Base-by-base conservation (phyloP, 495 filamentous ascomycete species). In the Hypoxylon cercidicola region DNA sequence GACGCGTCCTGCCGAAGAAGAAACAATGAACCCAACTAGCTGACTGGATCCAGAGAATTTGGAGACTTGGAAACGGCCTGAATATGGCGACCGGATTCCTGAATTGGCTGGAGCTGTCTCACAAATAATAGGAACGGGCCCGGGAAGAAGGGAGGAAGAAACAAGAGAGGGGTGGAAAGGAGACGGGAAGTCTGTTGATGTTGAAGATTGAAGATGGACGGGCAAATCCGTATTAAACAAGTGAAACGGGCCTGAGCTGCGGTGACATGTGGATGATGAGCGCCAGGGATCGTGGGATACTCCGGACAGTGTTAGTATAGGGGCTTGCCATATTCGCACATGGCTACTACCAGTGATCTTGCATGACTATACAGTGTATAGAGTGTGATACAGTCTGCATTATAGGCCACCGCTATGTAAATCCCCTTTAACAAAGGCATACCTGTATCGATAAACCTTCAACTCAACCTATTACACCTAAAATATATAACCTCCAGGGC, bases 161-260 rank as follows among this genome's bases (percentile, higher is more conserved):
- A 58, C 55, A 58, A 44, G 43, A 54, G 47, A 62, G 52, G 56
- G 51, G 50, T 49, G 46, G 52, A 55, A 45, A 39, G 40, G 61
- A 51, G 48, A 45, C 23, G 52, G 51, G 62, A 46, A 19, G 47
- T 44, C 10, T 66, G 55, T 72, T 54, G 60, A 64, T 62, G 60
- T 56, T 60, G 54, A 66, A 63, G 68, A 66, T 46, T 25, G 2
- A 7, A 37, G 60, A 55, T 58, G 32, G 51, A 44, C 55, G 20
- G 47, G 57, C 28, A 66, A 55, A 52, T 57, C 58, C 46, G 54
- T 66, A 66, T 70, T 70, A 70, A 65, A 62, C 62, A 62, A 62
- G 58, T 48, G 37, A 40, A 60, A 10, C 20, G 21, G 21, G 12
- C 23, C 25, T 30, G 58, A 37, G 30, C 19, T 50, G 23, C 21